Conservation (phyloP, 2,329 filamentous ascomycete genomes). For the Pyrenophora seminiperda region DNA sequence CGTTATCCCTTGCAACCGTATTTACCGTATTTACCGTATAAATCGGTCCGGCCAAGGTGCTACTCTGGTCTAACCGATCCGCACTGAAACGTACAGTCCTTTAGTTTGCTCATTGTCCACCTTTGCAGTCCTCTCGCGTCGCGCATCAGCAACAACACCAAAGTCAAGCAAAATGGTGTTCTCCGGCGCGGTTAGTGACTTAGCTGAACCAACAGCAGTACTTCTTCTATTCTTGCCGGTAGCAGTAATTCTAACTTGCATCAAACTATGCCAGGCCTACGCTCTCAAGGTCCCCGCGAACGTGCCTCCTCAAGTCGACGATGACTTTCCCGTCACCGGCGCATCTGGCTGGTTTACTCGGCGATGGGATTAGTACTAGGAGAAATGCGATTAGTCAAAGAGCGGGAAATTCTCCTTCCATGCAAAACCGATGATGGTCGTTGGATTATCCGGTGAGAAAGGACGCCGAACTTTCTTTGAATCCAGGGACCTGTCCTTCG, state of each 20-base stretch:
- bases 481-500: constrained; percentile 51
- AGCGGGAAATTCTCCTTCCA: constrained; percentile 58
- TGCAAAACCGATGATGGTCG: constrained; percentile 53
- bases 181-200: constrained; percentile 1
- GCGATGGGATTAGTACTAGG: constrained; percentile 53
- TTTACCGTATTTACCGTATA: background rate
- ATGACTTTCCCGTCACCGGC: constrained; percentile 51
- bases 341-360: constrained; percentile 54
- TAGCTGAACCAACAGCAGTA: constrained; percentile 15
- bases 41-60: background rate
- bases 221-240: constrained; percentile 11
- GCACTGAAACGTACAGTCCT: no score
- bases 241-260: constrained; percentile 18
- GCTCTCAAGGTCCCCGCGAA: constrained; percentile 28
- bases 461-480: constrained; percentile 55
- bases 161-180: constrained; percentile 16
- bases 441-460: constrained; percentile 53
- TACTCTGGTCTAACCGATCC: background rate
- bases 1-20: background rate
- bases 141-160: no score
- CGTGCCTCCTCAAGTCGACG: constrained; percentile 27
- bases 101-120: no score
- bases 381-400: constrained; percentile 36
- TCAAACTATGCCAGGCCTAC: constrained; percentile 21
- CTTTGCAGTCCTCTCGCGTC: no score